These are phyloP conservation scores for Chaetomium sp. DNA, from an alignment of 2,329 filamentous ascomycete genomes.

Conservation along the genomic window DNA sequence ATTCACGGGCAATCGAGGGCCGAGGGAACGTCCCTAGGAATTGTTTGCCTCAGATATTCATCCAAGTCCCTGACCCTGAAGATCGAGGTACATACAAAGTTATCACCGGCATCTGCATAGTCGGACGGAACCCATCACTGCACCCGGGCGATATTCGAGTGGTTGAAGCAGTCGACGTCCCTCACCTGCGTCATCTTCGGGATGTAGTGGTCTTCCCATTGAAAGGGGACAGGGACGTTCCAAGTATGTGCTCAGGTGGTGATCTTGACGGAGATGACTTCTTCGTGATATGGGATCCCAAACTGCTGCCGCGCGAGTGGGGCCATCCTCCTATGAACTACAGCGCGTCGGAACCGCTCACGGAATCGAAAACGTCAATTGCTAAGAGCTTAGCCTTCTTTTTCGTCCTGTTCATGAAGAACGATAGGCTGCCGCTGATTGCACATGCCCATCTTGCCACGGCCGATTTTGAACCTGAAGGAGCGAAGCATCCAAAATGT, in stretches of 20 bases:
- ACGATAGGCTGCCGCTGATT: constrained; percentile 73
- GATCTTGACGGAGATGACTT: constrained; percentile 96
- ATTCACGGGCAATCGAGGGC: constrained; percentile 46
- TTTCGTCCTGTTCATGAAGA: constrained; percentile 90
- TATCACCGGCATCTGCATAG: constrained; percentile 69
- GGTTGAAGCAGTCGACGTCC: constrained; percentile 73
- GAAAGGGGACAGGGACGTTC: constrained; percentile 73
- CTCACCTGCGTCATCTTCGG: constrained; percentile 65
- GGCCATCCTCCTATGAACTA: constrained; percentile 77
- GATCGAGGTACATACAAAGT: constrained; percentile 52
- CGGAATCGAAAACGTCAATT: constrained; percentile 56
- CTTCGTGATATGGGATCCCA: constrained; percentile 82
- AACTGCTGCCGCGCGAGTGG: constrained; percentile 58
- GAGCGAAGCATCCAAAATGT: constrained; percentile 65
- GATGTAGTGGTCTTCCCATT: constrained; percentile 86
- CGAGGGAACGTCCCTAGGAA: constrained; percentile 31
- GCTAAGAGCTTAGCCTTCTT: constrained; percentile 72
- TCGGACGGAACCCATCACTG: constrained; percentile 88
- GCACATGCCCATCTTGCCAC: constrained; percentile 75
- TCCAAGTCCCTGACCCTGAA: constrained; percentile 64
- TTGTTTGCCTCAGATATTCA: constrained; percentile 75
- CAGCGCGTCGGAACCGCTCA: constrained; percentile 47
- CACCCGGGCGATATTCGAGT: constrained; percentile 89
- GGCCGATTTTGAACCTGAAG: constrained; percentile 56
- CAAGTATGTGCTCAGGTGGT: constrained; percentile 92